Evolutionary conservation across 1,139 yeast species (phyloP).

Genomic region (Sugiyamaella xylanicola): DNA sequence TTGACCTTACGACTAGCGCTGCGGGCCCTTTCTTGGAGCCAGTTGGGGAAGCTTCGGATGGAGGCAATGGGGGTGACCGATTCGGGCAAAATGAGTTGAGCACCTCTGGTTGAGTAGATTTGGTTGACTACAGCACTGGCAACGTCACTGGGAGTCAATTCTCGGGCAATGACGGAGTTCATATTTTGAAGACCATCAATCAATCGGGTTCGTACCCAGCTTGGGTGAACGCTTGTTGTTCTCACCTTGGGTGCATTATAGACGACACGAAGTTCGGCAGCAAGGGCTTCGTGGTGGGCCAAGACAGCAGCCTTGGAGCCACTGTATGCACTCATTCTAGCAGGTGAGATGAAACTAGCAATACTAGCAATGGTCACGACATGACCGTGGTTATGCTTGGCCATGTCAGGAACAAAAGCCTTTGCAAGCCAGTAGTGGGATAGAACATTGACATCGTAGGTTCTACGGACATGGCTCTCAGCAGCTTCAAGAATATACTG

Average conservation of each 20-base stretch:
- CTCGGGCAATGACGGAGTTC: constrained; percentile 20
- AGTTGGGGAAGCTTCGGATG: constrained; percentile 24
- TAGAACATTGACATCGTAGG: constrained; percentile 58
- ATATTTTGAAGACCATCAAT: constrained; percentile 23
- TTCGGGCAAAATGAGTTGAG: constrained; percentile 25
- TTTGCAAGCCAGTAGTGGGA: constrained; percentile 59
- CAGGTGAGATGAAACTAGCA: constrained; percentile 82
- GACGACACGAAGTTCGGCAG: constrained; percentile 63
- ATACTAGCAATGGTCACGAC: constrained; percentile 75
- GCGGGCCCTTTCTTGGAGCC: constrained; percentile 23
- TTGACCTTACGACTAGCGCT: not conserved
- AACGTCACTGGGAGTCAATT: constrained; percentile 24
- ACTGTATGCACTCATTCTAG: constrained; percentile 76
- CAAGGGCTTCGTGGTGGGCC: constrained; percentile 79
- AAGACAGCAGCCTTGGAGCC: constrained; percentile 86
- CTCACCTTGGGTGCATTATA: constrained; percentile 27
- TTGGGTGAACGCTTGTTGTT: constrained; percentile 26
- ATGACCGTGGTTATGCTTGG: constrained; percentile 46
- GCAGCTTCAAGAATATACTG: constrained; percentile 47
- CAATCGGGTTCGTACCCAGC: constrained; percentile 27
- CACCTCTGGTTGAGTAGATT: constrained; percentile 20
- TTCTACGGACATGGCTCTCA: constrained; percentile 32
- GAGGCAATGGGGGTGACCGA: constrained; percentile 11
- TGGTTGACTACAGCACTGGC: constrained; percentile 23
- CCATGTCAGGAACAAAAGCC: constrained; percentile 44